Percentiles rank a stretch among this genome's conserved stretches.
These are phyloP conservation scores for Fusarium lyarnte DNA, from an alignment of 2,329 filamentous ascomycete genomes.

Conservation along the genomic window DNA sequence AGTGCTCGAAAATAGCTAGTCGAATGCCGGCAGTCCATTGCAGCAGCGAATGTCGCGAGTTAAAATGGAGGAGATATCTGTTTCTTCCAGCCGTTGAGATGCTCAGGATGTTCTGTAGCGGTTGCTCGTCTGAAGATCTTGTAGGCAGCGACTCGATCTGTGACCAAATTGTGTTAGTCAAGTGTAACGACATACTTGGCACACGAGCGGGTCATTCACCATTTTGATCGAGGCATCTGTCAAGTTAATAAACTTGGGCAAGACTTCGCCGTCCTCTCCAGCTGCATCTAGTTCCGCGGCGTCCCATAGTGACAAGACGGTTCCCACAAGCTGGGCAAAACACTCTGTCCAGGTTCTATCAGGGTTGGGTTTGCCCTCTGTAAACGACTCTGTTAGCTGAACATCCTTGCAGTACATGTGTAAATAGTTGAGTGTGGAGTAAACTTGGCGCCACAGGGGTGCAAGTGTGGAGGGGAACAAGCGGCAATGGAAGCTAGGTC, in stretches of 20 bases:
- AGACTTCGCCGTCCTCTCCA: constrained; percentile 83
- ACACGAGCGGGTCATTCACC: constrained; percentile 62
- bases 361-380: constrained; percentile 85
- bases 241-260: constrained; percentile 94
- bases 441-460: constrained; percentile 19
- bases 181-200: not conserved
- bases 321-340: constrained; percentile 95
- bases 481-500: constrained; percentile 40
- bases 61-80: constrained; percentile 95
- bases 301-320: constrained; percentile 95
- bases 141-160: constrained; percentile 92
- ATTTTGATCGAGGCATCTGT: constrained; percentile 98
- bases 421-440: constrained; percentile 15
- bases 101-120: constrained; percentile 92
- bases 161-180: constrained; percentile 28
- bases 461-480: constrained; percentile 8
- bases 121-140: constrained; percentile 77
- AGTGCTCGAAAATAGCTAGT: constrained; percentile 92
- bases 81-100: constrained; percentile 96
- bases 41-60: constrained; percentile 88
- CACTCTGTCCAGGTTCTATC: constrained; percentile 96
- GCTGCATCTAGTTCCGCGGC: constrained; percentile 89
- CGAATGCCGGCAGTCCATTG: constrained; percentile 97
- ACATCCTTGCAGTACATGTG: constrained; percentile 15
- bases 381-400: constrained; percentile 31